phyloP scores from a whole-genome alignment of 805 yeast species.

The Cyberlindnera suaveolens region DNA sequence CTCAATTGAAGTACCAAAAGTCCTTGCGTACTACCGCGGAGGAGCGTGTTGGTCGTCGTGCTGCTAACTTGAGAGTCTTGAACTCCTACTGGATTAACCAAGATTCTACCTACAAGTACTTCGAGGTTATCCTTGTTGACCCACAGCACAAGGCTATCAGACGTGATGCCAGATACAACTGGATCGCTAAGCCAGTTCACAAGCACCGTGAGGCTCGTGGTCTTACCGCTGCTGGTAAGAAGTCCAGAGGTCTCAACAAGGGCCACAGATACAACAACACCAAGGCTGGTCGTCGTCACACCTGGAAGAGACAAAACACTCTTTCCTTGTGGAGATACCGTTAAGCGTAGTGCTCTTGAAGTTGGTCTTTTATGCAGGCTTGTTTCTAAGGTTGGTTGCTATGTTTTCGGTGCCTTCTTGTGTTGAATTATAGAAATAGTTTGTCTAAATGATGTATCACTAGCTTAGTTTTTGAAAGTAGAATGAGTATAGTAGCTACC shows the following conservation, averaged over 20 bases:
- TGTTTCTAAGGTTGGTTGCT: background rate
- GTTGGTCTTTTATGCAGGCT: background rate
- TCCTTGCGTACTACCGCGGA: conserved; percentile 97
- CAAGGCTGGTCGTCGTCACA: conserved; percentile 97
- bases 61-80: conserved; percentile 97
- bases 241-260: conserved; percentile 99
- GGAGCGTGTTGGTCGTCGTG: conserved; percentile 99
- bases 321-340: conserved; percentile 99
- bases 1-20: conserved; percentile 99
- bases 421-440: too few species aligned
- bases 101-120: conserved; percentile 99
- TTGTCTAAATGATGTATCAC: background rate
- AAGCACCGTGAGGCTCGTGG: conserved; percentile 99
- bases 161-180: conserved; percentile 98
- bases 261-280: conserved; percentile 99
- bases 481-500: background rate
- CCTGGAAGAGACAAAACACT: conserved; percentile 99
- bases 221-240: conserved; percentile 96
- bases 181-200: conserved; percentile 99
- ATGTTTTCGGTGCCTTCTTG: too few species aligned
- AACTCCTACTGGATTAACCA: conserved; percentile 99
- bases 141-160: conserved; percentile 98
- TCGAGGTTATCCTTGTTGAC: conserved; percentile 94
- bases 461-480: background rate
- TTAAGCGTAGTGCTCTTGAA: conserved; percentile 7